Percentiles rank a stretch among this genome's conserved stretches.
phyloP scores from a whole-genome alignment of 1,284 basidiomycete species.

The Amylostereum areolatum region DNA sequence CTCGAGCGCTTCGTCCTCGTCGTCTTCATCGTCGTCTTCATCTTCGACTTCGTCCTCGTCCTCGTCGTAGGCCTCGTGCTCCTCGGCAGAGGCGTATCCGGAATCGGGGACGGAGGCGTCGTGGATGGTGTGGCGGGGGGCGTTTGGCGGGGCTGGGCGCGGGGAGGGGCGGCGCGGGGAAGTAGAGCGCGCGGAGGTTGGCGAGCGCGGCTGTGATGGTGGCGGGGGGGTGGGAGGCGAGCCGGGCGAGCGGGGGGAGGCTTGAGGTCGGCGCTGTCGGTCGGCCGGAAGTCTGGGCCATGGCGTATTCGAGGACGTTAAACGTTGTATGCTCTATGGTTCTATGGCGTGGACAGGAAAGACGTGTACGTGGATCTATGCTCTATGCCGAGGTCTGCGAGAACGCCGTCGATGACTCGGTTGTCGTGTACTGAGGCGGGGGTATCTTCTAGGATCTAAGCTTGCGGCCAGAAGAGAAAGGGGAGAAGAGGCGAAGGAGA shows the following conservation, averaged over 20 bases:
- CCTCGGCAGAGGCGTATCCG: conserved; percentile 59
- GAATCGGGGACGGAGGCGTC: conserved; percentile 46
- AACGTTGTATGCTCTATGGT: too few species aligned
- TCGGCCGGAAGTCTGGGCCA: too few species aligned
- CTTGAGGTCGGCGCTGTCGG: conserved; percentile 32
- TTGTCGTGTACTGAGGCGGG: too few species aligned
- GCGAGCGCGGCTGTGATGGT: conserved; percentile 30
- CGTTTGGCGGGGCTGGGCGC: conserved; percentile 7
- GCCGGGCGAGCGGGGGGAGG: conserved; percentile 41
- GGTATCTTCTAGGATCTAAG: too few species aligned
- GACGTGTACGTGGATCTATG: too few species aligned
- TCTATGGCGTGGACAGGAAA: too few species aligned
- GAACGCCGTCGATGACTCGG: too few species aligned
- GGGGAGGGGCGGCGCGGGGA: conserved; percentile 15
- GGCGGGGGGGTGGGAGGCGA: conserved; percentile 21
- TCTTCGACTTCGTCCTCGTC: conserved; percentile 22
- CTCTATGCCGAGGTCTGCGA: too few species aligned
- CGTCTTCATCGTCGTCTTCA: conserved; percentile 30
- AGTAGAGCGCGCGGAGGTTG: conserved; percentile 41
- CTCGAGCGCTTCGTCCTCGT: conserved; percentile 28
- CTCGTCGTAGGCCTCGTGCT: too few species aligned
- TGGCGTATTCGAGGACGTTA: too few species aligned
- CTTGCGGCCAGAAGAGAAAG: too few species aligned
- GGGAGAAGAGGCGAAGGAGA: too few species aligned
- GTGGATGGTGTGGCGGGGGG: conserved; percentile 26